These are phyloP conservation scores for Euclidium syriacum DNA, from an alignment of 345 rosid genomes.

Conservation along the genomic window DNA sequence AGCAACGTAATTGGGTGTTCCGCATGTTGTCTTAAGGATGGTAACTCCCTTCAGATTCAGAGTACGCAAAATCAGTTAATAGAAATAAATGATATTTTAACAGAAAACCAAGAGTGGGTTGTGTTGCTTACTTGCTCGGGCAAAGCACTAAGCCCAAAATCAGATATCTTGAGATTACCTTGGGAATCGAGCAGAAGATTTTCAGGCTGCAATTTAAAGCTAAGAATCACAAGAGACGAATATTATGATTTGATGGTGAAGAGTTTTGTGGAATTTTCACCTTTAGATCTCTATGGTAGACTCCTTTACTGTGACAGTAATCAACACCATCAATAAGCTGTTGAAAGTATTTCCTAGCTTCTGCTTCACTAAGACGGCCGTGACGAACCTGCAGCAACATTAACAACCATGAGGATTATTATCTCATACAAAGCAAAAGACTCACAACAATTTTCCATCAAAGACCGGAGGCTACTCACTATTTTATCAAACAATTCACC, in stretches of 20 bases:
- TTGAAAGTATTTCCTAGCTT: slow-evolving; percentile 81
- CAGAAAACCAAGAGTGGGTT: no score
- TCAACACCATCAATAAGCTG: slow-evolving; percentile 98
- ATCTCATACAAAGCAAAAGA: background rate
- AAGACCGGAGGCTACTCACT: slow-evolving; percentile 46
- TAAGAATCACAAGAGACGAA: no score
- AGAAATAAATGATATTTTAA: no score
- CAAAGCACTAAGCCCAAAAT: slow-evolving; percentile 92
- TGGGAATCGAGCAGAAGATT: slow-evolving; percentile 89
- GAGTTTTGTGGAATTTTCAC: no score
- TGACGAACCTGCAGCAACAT: slow-evolving; percentile 61
- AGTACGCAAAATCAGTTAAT: background rate
- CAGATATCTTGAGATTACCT: slow-evolving; percentile 89
- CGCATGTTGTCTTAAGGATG: slow-evolving; percentile 85
- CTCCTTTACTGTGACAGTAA: slow-evolving; percentile 87
- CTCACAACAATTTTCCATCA: background rate
- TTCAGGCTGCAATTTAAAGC: slow-evolving; percentile 82
- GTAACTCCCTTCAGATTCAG: slow-evolving; percentile 63
- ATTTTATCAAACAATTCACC: slow-evolving; percentile 97
- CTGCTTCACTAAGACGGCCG: slow-evolving; percentile 86
- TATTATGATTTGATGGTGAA: no score
- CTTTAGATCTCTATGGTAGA: slow-evolving; percentile 95
- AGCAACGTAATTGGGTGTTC: slow-evolving; percentile 95
- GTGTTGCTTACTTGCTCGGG: slow-evolving; percentile 87
- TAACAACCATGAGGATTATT: background rate